Conservation (phyloP, 1,139 yeast genomes). For the Geotrichum reessii region DNA sequence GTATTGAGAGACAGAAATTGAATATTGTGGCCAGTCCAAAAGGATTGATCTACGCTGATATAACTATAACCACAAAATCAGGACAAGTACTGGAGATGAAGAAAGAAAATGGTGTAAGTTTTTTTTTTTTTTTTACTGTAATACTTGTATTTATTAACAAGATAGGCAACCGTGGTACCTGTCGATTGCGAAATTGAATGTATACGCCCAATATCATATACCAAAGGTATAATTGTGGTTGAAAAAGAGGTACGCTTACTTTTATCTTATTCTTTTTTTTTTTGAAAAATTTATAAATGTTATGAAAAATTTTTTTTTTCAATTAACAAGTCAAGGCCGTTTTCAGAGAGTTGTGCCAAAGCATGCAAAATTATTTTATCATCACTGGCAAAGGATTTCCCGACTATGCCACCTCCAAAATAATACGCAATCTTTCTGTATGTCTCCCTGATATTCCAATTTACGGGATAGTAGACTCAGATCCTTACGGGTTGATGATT, state of each 20-base stretch:
- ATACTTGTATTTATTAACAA: neutral
- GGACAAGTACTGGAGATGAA: constrained; percentile 20
- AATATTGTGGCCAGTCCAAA: constrained; percentile 57
- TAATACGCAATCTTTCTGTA: constrained; percentile 48
- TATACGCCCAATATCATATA: constrained; percentile 5
- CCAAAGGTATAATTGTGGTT: constrained; percentile 45
- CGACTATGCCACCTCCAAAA: constrained; percentile 57
- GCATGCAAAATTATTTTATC: constrained; percentile 31
- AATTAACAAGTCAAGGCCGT: constrained; percentile 26
- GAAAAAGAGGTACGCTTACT: constrained; percentile 55
- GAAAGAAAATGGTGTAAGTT: constrained; percentile 22
- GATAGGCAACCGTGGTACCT: constrained; percentile 16
- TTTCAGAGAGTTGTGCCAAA: constrained; percentile 25
- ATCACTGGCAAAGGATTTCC: constrained; percentile 64
- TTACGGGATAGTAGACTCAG: constrained; percentile 51
- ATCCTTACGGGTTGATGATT: constrained; percentile 65
- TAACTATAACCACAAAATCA: constrained; percentile 26
- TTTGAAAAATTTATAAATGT: neutral
- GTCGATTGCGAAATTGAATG: constrained; percentile 16
- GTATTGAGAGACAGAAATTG: constrained; percentile 34
- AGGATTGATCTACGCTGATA: constrained; percentile 50
- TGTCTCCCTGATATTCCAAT: constrained; percentile 47
- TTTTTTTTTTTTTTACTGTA: neutral
- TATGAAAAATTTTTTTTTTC: neutral
- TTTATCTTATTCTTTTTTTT: no score